A percentile compares a stretch with the other conserved stretches of the same genome.
These are phyloP conservation scores for Penicillium hordei DNA, from an alignment of 2,329 filamentous ascomycete genomes.

Conservation along the genomic window DNA sequence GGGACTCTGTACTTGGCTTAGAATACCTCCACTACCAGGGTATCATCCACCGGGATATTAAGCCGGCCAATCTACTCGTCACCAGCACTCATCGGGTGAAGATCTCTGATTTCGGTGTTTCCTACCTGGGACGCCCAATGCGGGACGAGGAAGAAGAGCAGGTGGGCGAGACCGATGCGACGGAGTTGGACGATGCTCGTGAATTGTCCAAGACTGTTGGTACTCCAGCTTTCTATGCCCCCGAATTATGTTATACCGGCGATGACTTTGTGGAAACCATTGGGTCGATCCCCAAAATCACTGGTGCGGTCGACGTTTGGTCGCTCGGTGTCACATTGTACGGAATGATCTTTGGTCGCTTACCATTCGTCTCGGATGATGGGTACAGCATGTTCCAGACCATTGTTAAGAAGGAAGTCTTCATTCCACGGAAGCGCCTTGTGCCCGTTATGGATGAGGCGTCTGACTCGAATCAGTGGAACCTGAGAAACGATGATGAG, in stretches of 20 bases:
- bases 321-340: conserved; percentile 94
- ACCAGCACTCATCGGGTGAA: conserved; percentile 84
- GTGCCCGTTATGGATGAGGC: conserved; percentile 61
- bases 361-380: conserved; percentile 89
- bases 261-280: conserved; percentile 56
- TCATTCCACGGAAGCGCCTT: conserved; percentile 80
- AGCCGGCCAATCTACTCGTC: conserved; percentile 86
- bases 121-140: conserved; percentile 87
- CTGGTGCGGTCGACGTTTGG: conserved; percentile 95
- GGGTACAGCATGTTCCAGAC: conserved; percentile 89
- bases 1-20: conserved; percentile 87
- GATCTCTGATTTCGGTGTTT: conserved; percentile 98
- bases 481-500: conserved; percentile 68
- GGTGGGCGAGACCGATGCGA: conserved; percentile 76
- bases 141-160: conserved; percentile 78
- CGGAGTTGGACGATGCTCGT: conserved; percentile 85
- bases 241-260: conserved; percentile 91
- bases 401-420: conserved; percentile 89
- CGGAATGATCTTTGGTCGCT: conserved; percentile 88
- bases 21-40: conserved; percentile 91
- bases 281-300: conserved; percentile 68
- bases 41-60: conserved; percentile 81
- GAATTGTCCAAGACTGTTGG: conserved; percentile 98
- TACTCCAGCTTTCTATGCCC: conserved; percentile 95
- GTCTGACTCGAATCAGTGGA: conserved; percentile 47